Evolutionary conservation across 169 alveolate species (phyloP), one percentile per base, ranked within the genome.

Genomic region (Eimeria sp.): DNA sequence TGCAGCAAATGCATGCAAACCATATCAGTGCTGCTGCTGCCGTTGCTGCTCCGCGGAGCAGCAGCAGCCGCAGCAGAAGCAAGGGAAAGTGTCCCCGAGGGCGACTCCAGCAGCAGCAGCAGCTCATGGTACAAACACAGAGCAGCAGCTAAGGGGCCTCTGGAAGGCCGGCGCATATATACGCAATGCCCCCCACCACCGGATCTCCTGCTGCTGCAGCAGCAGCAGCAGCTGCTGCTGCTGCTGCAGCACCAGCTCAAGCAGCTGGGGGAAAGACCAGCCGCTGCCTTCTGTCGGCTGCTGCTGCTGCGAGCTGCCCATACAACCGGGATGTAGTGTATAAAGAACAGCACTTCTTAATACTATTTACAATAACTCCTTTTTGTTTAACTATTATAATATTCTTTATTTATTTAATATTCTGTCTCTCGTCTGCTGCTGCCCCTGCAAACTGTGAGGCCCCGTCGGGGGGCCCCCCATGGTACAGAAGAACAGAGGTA

Each of bases 1-100:
- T 72, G 82, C 82, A 30, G 82, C 82, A 30, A 72, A 72, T 14
- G 14, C 13, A 3, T 30, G 82, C 2, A 13, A 72, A n/a, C 49
- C 43, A 27, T 10, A n/a, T 72, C 22, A 72, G 13, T 11, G 30
- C 49, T 27, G 49, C 82, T 72, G 82, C 16, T 72, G 82, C 49
- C 30, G 82, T 22, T 40, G 87, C 72, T 54, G 72, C 47, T 51
- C 73, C 90, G 90, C 90, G 49, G 90, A 70, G 54, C 22, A 14
- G 30, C 30, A 34, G 40, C 40, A 34, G 90, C 13, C 58, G 90
- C 90, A 5, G 54, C 49, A 51, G 90, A 49, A 82, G 90, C 49
- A 82, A n/a, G 25, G 18, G 90, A 40, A 40, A 54, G 63, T 51
- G 73, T 73, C 72, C 90, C 72, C 73, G 34, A 5, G 30, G 57